Evolutionary conservation across 345 rosid genomes (phyloP).

Genomic region (Melaleuca alternifolia): DNA sequence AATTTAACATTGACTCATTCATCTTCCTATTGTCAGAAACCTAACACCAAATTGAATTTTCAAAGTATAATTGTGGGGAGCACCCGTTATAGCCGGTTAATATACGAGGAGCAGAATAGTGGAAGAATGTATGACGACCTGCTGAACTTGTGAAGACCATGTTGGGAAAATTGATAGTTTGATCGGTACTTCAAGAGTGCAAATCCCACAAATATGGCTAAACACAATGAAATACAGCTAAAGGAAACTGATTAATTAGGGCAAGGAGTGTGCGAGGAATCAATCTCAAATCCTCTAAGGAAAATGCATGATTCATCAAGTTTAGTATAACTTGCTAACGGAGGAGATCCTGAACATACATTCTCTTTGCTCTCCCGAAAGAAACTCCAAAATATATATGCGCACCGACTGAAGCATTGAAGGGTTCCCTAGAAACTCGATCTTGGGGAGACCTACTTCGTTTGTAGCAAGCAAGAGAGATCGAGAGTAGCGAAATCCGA

Average conservation of each 20-base stretch:
- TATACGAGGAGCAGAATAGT: too few relatives aligned
- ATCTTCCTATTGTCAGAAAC: too few relatives aligned
- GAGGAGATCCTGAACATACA: neutral
- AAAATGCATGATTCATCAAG: too few relatives aligned
- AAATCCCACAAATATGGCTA: neutral
- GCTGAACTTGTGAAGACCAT: too few relatives aligned
- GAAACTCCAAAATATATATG: neutral
- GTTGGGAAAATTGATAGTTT: neutral
- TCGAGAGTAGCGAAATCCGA: neutral
- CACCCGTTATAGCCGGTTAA: too few relatives aligned
- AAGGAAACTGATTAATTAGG: neutral
- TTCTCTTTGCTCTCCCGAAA: neutral
- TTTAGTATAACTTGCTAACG: too few relatives aligned
- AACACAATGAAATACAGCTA: neutral
- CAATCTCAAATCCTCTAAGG: too few relatives aligned
- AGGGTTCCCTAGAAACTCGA: neutral
- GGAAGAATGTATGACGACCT: too few relatives aligned
- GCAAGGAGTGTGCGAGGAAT: too few relatives aligned
- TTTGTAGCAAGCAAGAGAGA: neutral
- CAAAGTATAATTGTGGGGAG: too few relatives aligned
- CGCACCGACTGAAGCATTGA: neutral
- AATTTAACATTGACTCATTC: too few relatives aligned
- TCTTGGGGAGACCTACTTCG: neutral
- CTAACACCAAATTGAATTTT: too few relatives aligned
- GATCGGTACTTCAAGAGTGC: neutral